Base-by-base conservation (phyloP, 495 filamentous ascomycete species). In the Hyphodiscus hymeniophilus region DNA sequence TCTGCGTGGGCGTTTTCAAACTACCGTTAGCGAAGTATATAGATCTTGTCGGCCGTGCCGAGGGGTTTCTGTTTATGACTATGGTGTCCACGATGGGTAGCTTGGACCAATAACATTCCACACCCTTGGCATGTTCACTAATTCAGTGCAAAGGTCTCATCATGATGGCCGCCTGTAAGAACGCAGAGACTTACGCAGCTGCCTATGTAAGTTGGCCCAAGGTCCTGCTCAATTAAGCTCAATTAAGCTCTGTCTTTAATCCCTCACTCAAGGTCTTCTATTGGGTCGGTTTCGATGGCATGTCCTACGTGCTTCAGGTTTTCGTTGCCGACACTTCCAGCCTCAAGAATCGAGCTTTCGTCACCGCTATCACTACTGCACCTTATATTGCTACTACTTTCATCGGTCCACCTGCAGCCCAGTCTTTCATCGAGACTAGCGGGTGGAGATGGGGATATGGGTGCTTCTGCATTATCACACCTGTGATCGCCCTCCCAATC, bases 11-110 rank as follows among this genome's bases (percentile, higher is more conserved):
- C 46, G 66, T 83, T 17, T 61, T 69, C 35, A 81, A 77, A 46
- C 64, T 85, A 22, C 71, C 81, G 0, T 61, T 83, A 10, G 81
- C 80, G 38, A 84, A 85, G 60, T 63, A 85, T 39, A 62, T 84
- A 50, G 79, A 87, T 55, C 63, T 81, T 20, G 84, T 76, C 70
- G 82, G 80, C 45, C 70, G 71, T 57, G 76, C 59, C 48, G 74
- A 54, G 58, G 65, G 56, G 10, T 57, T 63, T 26, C 31, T 51
- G 1, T 13, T 63, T 4, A 56, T 53, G 38, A 44, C 55, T 5
- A 13, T 53, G 15, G 26, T 63, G 6, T 5, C 26, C 5, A 28
- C 26, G 10, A 28, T 28, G 4, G 26, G 26, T 28, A 28, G 5
- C 5, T 28, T 4, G 26, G 10, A 28, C 5, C n/a, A n/a, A n/a